These are phyloP conservation scores for Venturia aucupariae DNA, from an alignment of 2,329 filamentous ascomycete species.

Conservation along the genomic window DNA sequence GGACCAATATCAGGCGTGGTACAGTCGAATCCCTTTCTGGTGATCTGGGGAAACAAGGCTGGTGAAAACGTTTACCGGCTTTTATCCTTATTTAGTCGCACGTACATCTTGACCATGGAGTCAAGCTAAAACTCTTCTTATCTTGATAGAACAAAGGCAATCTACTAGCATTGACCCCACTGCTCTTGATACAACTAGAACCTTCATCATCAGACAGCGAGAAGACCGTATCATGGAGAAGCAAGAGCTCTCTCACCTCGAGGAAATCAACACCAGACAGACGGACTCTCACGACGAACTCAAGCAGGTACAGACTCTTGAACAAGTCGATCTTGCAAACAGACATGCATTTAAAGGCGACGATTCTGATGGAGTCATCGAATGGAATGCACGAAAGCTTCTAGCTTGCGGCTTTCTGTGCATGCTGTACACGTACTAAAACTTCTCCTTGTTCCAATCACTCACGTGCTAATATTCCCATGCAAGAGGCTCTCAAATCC, in stretches of 20 bases:
- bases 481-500: conserved; percentile 25
- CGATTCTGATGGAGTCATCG: conserved; percentile 31
- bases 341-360: conserved; percentile 30
- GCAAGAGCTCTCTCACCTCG: conserved; percentile 1
- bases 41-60: conserved; percentile 1
- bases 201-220: not conserved
- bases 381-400: conserved; percentile 27
- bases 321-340: conserved; percentile 29
- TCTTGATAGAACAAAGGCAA: not conserved
- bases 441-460: conserved; percentile 7
- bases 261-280: conserved; percentile 9
- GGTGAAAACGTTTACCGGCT: conserved; percentile 6
- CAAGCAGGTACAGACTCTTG: conserved; percentile 21
- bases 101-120: not conserved
- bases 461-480: not conserved
- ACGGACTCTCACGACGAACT: conserved; percentile 14
- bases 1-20: not conserved
- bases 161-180: no score
- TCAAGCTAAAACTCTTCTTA: not conserved
- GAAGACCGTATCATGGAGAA: not conserved
- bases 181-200: not conserved
- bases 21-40: not conserved
- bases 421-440: conserved; percentile 26
- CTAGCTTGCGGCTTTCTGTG: conserved; percentile 29
- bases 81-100: not conserved